Percentiles rank a stretch among this genome's conserved stretches.
phyloP scores from a whole-genome alignment of 225 moss, liverwort and hornwort species.

The Straminergon stramineum region DNA sequence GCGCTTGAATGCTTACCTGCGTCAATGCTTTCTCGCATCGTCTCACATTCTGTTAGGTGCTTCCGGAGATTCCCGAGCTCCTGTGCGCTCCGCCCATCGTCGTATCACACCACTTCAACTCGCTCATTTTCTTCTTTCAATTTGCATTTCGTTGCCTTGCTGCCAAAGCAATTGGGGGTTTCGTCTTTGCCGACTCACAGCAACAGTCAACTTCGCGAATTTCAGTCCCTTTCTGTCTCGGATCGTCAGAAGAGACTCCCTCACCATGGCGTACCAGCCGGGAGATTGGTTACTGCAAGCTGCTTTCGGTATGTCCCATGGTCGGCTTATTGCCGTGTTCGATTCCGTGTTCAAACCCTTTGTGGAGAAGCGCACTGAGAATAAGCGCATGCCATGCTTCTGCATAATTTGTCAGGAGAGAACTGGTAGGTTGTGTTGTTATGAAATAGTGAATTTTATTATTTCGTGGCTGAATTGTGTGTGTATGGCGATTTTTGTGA shows the following conservation, averaged over 20 bases:
- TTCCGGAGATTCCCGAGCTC: neutral
- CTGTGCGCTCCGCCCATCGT: neutral
- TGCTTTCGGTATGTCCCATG: constrained; percentile 10
- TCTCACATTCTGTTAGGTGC: neutral
- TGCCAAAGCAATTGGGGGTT: neutral
- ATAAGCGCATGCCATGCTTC: neutral
- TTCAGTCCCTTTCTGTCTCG: neutral
- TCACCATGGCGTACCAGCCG: constrained; percentile 31
- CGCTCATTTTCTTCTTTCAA: neutral
- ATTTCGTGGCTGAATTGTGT: neutral
- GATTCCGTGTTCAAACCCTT: neutral
- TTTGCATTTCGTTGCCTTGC: neutral
- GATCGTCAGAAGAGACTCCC: neutral
- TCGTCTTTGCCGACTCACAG: neutral
- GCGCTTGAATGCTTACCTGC: neutral
- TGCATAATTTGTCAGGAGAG: neutral
- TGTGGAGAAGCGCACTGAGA: neutral
- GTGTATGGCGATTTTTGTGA: neutral
- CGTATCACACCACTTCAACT: neutral
- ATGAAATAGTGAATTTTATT: neutral
- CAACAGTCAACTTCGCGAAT: neutral
- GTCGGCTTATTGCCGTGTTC: neutral
- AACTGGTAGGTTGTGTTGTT: neutral
- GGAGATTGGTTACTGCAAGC: constrained; percentile 44
- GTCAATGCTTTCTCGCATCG: neutral